Base-by-base conservation (phyloP, 169 alveolate species). In the Cryptosporidium viatorum region DNA sequence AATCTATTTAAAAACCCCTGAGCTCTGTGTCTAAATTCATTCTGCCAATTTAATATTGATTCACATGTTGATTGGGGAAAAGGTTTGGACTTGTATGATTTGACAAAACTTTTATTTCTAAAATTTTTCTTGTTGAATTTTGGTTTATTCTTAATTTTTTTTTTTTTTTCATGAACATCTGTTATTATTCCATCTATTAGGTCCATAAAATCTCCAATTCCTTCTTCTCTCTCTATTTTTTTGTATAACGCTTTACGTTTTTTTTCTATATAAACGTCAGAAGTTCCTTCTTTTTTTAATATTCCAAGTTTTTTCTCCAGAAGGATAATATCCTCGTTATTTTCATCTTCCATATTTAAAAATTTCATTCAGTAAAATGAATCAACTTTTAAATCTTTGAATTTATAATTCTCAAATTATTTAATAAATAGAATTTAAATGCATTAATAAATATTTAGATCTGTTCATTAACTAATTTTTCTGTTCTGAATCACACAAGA, bases 191-290 rank as follows among this genome's bases (percentile, higher is more conserved):
- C 65, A 31, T 80, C 89, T n/a, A 80, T 14, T 43, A 80, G 16
- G n/a, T 50, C 18, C 89, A 80, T 62, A 29, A 80, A 80, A 60
- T 62, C 89, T 26, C 89, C 89, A 33, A 80, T 62, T 21, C 89
- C 89, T 3, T 65, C 71, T 26, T 80, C 89, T 62, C 39, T 65
- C 16, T 80, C 89, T 26, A 80, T 80, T 26, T 41, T 62, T 5
- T 80, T 41, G 67, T 80, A 80, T 65, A 80, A 12, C 0, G 58
- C 45, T 45, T 67, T 59, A 7, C 74, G 69, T 43, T 31, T 23
- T 23, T 80, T 80, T 31, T 60, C 45, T 21, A 39, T 33, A 29
- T 7, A 1, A 0, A 6, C 2, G 6, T 58, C 68, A 29, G 55
- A 73, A 59, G 1, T 21, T 2, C 7, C 39, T 55, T 43, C 21